Base-by-base conservation (phyloP, 352 stramenopile species). In the Phytophthora kernoviae region DNA sequence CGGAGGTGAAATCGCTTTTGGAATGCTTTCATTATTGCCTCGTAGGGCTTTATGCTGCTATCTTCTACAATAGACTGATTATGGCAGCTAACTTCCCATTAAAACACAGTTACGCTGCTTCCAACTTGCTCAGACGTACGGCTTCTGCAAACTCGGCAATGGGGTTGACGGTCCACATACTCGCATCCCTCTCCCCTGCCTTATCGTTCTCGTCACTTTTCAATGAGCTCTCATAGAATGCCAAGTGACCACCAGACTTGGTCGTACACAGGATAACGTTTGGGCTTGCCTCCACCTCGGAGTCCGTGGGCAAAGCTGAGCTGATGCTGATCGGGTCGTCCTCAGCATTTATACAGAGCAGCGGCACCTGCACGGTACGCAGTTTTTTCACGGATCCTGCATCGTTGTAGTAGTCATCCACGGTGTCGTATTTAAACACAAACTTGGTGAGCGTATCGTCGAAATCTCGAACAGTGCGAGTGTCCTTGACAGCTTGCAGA, bases 201-300 rank as follows among this genome's bases (percentile, higher is more conserved):
- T 46, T 40, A 33, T 54, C 50, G 39, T 44, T 32, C 10, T 72
- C 47, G 9, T 22, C 20, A 17, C 24, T 42, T 18, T 65, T 59
- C 18, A 65, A 39, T 12, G 44, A 76, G 46, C 58, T 68, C 46
- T 88, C 70, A 50, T 87, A 92, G 48, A 91, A 94, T 0, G 65
- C 80, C 46, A 94, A 67, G 61, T 91, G 85, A 15, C 82, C 82
- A 34, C 85, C 82, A 5, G 51, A 67, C 24, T 85, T 77, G 24
- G 85, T 94, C 27, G 79, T 72, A 24, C 69, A 85, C 27, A 94
- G 56, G 32, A 94, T 84, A 37, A 91, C 63, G 18, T 87, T 79
- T 4, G 70, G 56, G 50, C 88, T 94, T 12, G 64, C 62, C 37
- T 66, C 22, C 2, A 80, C 68, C 20, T 81, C 59, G 5, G 65